These are phyloP conservation scores for Botrytis fragariae DNA, from an alignment of 2,329 filamentous ascomycete species.

Conservation along the genomic window DNA sequence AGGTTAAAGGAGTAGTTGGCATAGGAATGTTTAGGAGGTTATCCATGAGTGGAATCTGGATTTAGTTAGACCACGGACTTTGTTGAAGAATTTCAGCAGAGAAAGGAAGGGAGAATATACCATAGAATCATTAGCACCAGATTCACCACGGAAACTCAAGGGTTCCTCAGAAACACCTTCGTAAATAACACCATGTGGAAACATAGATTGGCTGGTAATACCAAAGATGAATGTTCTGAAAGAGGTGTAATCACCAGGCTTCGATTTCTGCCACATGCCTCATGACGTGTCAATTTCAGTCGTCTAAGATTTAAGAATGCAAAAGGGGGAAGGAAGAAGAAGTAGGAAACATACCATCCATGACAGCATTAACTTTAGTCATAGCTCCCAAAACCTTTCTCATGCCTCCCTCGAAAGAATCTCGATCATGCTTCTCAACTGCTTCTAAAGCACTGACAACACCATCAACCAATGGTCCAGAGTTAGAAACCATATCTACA, in stretches of 20 bases:
- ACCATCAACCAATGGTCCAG: conserved; percentile 72
- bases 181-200: conserved; percentile 86
- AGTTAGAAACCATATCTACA: conserved; percentile 91
- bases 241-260: conserved; percentile 77
- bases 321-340: not conserved
- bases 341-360: conserved; percentile 59
- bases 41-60: conserved; percentile 76
- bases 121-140: conserved; percentile 92
- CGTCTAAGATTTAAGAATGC: conserved; percentile 20
- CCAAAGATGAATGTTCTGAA: conserved; percentile 98
- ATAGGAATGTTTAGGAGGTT: conserved; percentile 83
- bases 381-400: conserved; percentile 60
- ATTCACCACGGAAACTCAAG: conserved; percentile 84
- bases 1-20: conserved; percentile 84
- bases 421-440: conserved; percentile 49
- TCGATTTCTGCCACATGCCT: conserved; percentile 88
- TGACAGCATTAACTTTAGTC: conserved; percentile 70
- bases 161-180: conserved; percentile 76
- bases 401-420: conserved; percentile 63
- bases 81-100: not conserved
- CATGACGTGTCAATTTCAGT: conserved; percentile 34
- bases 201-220: conserved; percentile 91
- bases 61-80: not conserved
- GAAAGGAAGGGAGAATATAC: conserved; percentile 40
- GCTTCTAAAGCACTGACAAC: conserved; percentile 65